Evolutionary conservation across 768 basidiomycete genomes (phyloP), one percentile per base, ranked within the genome.

Genomic region (Inosperma sp.): DNA sequence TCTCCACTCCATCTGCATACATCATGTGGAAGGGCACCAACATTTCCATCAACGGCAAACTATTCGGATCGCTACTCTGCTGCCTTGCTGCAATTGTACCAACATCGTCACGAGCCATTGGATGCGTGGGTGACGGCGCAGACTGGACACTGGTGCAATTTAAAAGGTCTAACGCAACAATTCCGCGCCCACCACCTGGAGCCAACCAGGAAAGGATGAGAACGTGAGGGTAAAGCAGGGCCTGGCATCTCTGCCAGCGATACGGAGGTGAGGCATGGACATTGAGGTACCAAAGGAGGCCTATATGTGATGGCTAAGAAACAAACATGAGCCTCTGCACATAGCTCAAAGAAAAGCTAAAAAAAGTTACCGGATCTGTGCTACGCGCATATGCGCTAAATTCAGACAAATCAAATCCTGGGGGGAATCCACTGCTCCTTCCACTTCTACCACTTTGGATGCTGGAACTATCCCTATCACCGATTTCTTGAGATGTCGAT

Each of bases 1-100:
- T 70, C 64, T 96, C 93, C 2, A 93, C 83, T 1, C 93, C 93
- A 64, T 96, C 93, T 9, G 79, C 77, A 63, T 96, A 96, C 29
- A 93, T 62, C 73, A 96, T 78, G 63, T 94, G 92, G 68, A 96
- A 95, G 0, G 93, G 93, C 50, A 90, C 90, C 4, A 95, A 64
- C 51, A 82, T 76, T 53, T 93, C 86, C 72, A 85, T 72, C 53
- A 90, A 64, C 49, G 74, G 68, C 59, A 73, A 66, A 50, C 72
- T 68, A 58, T 74, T 75, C 44, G 71, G 55, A 62, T 62, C 75
- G 21, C 70, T 66, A 47, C 75, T 79, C 62, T 90, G 85, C 47
- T 74, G 67, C 50, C 74, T 72, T 2, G 92, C 93, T 12, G 93
- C 91, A 22, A 86, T 74, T 7, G 88, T 91, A 0, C 93, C 93